Percentiles rank a stretch among this genome's conserved stretches.
These are phyloP conservation scores for Clathrus columnatus DNA, from an alignment of 768 basidiomycete species.

Conservation along the genomic window DNA sequence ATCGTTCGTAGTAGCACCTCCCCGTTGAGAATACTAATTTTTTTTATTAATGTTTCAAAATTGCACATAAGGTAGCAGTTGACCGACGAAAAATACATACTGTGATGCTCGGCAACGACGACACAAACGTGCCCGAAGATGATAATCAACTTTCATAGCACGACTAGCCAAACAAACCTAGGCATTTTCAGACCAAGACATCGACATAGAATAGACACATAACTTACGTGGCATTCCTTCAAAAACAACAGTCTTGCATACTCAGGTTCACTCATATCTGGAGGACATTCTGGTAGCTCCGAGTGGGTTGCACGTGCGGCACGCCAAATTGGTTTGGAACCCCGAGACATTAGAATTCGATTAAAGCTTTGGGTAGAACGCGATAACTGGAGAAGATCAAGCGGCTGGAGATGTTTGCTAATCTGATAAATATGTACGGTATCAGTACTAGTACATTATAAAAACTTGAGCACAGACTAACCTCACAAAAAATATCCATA, in stretches of 20 bases:
- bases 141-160: conserved; percentile 2
- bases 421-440: conserved; percentile 29
- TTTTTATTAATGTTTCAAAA: background rate
- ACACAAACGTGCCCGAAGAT: background rate
- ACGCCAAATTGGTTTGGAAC: conserved; percentile 25
- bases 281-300: conserved; percentile 22
- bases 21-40: conserved; percentile 1
- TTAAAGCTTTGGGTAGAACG: conserved; percentile 29
- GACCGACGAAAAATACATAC: background rate
- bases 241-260: conserved; percentile 32
- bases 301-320: conserved; percentile 21
- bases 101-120: background rate
- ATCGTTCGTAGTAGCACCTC: background rate
- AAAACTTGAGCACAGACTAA: background rate
- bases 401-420: conserved; percentile 29
- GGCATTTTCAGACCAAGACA: background rate
- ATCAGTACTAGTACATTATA: background rate
- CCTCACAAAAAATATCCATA: conserved; percentile 24
- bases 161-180: conserved; percentile 4
- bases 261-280: conserved; percentile 23
- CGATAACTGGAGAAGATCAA: conserved; percentile 34
- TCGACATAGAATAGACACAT: background rate
- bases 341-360: conserved; percentile 22
- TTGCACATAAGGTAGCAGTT: no score
- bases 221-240: conserved; percentile 26